Percentiles rank a stretch among this genome's conserved stretches.
Conservation (phyloP, 257 asterid species). For the Solanum arcanum region DNA sequence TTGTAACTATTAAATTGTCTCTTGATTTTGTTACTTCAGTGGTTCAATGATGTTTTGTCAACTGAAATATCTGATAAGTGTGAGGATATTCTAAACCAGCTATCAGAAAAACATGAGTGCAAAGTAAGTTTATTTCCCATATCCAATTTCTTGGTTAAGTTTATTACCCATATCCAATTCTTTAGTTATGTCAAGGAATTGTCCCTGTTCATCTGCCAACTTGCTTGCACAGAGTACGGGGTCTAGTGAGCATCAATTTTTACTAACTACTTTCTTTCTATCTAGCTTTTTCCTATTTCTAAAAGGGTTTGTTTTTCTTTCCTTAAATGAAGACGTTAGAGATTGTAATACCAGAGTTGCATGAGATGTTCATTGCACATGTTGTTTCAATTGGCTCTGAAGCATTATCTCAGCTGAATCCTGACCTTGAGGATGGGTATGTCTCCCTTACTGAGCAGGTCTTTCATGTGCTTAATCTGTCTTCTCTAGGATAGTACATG, state of each 20-base stretch:
- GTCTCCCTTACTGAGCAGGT: neutral
- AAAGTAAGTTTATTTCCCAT: constrained; percentile 29
- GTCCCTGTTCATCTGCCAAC: neutral
- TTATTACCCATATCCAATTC: neutral
- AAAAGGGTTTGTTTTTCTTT: neutral
- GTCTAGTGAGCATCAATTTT: neutral
- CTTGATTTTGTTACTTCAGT: constrained; percentile 2
- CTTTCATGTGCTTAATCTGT: neutral
- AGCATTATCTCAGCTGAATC: constrained; percentile 52
- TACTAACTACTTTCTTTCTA: neutral
- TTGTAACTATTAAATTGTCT: too few relatives aligned
- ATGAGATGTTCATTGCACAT: constrained; percentile 86
- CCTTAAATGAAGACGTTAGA: constrained; percentile 45
- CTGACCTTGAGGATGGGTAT: constrained; percentile 81
- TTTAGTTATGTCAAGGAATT: neutral
- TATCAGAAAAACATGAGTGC: constrained; percentile 75
- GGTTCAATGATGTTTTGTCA: constrained; percentile 94
- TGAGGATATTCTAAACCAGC: constrained; percentile 60
- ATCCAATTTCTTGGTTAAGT: neutral
- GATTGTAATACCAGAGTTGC: constrained; percentile 83
- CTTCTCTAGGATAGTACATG: neutral
- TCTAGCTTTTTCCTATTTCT: neutral
- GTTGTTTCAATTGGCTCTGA: constrained; percentile 83
- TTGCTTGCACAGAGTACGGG: neutral
- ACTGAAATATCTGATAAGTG: constrained; percentile 75